These are phyloP conservation scores for Niveomyces coronatus DNA, from an alignment of 2,329 filamentous ascomycete species.

Conservation along the genomic window DNA sequence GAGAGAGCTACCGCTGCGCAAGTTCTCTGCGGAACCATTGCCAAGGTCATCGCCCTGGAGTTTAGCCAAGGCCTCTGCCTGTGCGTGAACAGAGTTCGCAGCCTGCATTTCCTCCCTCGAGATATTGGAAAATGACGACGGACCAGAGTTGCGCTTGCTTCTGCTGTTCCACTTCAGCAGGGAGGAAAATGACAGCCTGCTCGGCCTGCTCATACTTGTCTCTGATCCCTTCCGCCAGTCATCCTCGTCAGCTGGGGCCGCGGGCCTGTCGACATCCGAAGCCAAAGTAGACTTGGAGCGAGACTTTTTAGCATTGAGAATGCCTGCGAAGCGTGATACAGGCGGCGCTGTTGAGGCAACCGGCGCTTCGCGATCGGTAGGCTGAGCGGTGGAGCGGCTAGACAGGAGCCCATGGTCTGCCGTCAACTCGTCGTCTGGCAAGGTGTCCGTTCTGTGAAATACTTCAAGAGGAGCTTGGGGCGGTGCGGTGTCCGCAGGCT, in stretches of 20 bases:
- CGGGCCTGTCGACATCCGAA: conserved; percentile 28
- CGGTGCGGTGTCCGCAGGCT: conserved; percentile 17
- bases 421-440: conserved; percentile 14
- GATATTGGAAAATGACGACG: conserved; percentile 83
- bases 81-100: conserved; percentile 17
- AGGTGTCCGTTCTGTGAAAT: conserved; percentile 22
- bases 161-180: conserved; percentile 63
- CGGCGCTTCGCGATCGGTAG: conserved; percentile 8
- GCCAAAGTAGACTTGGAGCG: conserved; percentile 39
- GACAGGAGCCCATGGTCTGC: conserved; percentile 9
- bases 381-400: background rate
- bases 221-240: conserved; percentile 45
- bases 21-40: conserved; percentile 26
- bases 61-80: conserved; percentile 23
- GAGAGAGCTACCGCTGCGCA: conserved; percentile 21
- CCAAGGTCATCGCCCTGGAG: conserved; percentile 24
- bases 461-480: conserved; percentile 15
- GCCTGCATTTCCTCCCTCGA: conserved; percentile 74
- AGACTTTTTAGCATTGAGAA: conserved; percentile 36
- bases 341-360: conserved; percentile 15
- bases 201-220: conserved; percentile 32
- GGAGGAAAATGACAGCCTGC: conserved; percentile 52
- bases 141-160: conserved; percentile 43
- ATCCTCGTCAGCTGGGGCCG: conserved; percentile 37
- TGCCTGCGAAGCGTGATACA: conserved; percentile 22